Evolutionary conservation across 2,329 filamentous ascomycete species (phyloP), one percentile per base, ranked within the genome.

Genomic region (Clarireedia sp.): DNA sequence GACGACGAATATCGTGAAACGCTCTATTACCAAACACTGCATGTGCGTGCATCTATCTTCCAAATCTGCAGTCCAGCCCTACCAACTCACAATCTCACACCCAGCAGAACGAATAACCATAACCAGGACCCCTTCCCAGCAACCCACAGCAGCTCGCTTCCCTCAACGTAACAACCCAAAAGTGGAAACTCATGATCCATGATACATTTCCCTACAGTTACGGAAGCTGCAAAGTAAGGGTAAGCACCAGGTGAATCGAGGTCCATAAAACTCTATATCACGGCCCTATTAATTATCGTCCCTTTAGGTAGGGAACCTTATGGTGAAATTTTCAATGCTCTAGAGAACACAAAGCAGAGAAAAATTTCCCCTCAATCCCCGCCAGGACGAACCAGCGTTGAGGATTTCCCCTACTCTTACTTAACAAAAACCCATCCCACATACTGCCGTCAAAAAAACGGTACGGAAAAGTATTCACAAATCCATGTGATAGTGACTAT

Each of bases 231-330:
- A 33, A 33, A 33, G 29, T 33, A 12, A 12, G 4, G 3, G 29
- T 33, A 33, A 33, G 29, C 29, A 33, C 10, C 29, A 33, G 12
- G 10, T 26, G 24, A 26, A 12, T 33, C 29, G 29, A 12, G 24
- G 23, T 24, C n/a, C 23, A 19, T 21, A 21, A 24, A 23, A 14
- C 3, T 46, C 9, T 10, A 46, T 10, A 17, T 19, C 17, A 12
- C 37, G 45, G 52, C 44, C 44, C 44, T 48, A 54, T 54, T 54
- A 33, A 54, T 54, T 54, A 33, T 54, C 51, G 51, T 48, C 33
- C 38, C n/a, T 54, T 54, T 24, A 19, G 14, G 23, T 26, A 51
- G 5, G 17, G 12, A 26, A 14, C 48, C 37, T 9, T 41, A 33
- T 19, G 24, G 6, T 26, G 24, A 33, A 33, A 14, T 33, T 33